Base-by-base conservation (phyloP, 2,329 filamentous ascomycete genomes). In the Epicoccum sorghinum region DNA sequence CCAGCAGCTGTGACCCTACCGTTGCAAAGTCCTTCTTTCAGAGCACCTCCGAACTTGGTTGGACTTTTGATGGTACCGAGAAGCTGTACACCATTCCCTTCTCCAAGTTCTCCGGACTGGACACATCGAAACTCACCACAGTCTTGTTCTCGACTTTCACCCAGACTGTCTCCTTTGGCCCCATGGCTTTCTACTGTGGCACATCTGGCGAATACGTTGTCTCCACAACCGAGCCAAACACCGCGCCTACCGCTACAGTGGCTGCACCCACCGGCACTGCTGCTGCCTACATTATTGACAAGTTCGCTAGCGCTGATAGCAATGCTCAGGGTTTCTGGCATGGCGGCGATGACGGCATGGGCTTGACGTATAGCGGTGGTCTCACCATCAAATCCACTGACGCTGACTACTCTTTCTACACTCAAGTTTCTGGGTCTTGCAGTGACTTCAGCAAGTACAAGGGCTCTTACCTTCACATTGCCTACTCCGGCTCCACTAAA, bases 271-370 rank as follows among this genome's bases (percentile, higher is more conserved):
- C 73, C 10, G 78, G 81, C 43, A 78, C 79, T 18, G 79, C 79
- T 24, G 62, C 79, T 13, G 72, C 75, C 10, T 76, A 85, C 27
- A 76, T 88, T 0, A 83, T 90, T 52, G 87, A 90, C 71, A 80
- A 79, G 3, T 90, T 90, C 59, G 73, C 73, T 32, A 79, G 78
- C 59, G 52, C 71, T 3, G 73, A 79, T 56, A 78, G 73, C 24
- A 89, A 90, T 64, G 80, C 83, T 14, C 78, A 89, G 2, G 83
- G 82, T 3, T 81, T 84, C 70, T 89, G 85, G 82, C 86, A 89
- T 68, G 87, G 87, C 8, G 78, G 78, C n/a, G 85, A 86, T 41
- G 86, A 89, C 55, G 79, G 80, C 13, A 80, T 87, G 65, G 76
- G 73, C 4, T 70, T 83, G 23, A 80, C 79, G 10, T 83, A 83